Evolutionary conservation across 352 stramenopile genomes (phyloP).

Genomic region (Pythium vanterpoolii): DNA sequence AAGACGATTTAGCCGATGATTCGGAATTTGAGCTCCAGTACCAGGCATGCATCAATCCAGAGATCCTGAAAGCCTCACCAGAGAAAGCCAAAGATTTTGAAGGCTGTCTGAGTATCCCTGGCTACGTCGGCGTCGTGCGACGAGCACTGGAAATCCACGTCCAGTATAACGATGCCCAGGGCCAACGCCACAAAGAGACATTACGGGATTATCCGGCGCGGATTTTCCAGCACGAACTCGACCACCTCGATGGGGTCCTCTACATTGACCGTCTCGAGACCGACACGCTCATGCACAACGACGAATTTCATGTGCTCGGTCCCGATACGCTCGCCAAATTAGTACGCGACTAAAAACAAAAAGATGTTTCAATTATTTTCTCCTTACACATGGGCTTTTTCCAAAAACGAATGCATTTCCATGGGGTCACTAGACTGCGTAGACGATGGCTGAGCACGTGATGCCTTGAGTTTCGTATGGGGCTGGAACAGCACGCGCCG

Average conservation of each 20-base stretch:
- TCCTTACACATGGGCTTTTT: constrained; percentile 25
- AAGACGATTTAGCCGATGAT: constrained; percentile 42
- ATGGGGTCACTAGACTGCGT: not conserved
- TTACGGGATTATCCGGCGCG: constrained; percentile 73
- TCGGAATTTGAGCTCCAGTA: constrained; percentile 43
- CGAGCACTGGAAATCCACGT: constrained; percentile 64
- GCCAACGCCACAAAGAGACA: constrained; percentile 49
- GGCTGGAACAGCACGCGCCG: constrained; percentile 6
- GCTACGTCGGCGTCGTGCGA: constrained; percentile 72
- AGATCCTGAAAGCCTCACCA: constrained; percentile 57
- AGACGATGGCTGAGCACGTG: not conserved
- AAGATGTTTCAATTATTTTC: not conserved
- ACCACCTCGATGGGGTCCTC: constrained; percentile 76
- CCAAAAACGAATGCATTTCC: constrained; percentile 18
- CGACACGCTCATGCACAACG: constrained; percentile 76
- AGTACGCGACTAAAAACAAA: constrained; percentile 30
- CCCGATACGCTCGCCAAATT: constrained; percentile 60
- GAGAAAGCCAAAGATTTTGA: constrained; percentile 73
- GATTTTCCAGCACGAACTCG: constrained; percentile 82
- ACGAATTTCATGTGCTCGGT: constrained; percentile 72
- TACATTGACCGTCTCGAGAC: constrained; percentile 72
- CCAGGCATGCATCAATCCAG: constrained; percentile 73
- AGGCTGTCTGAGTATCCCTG: constrained; percentile 78
- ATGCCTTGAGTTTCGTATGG: constrained; percentile 7
- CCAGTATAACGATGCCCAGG: constrained; percentile 52